phyloP scores from a whole-genome alignment of 1,139 yeast genomes.

The Blastobotrys elegans region DNA sequence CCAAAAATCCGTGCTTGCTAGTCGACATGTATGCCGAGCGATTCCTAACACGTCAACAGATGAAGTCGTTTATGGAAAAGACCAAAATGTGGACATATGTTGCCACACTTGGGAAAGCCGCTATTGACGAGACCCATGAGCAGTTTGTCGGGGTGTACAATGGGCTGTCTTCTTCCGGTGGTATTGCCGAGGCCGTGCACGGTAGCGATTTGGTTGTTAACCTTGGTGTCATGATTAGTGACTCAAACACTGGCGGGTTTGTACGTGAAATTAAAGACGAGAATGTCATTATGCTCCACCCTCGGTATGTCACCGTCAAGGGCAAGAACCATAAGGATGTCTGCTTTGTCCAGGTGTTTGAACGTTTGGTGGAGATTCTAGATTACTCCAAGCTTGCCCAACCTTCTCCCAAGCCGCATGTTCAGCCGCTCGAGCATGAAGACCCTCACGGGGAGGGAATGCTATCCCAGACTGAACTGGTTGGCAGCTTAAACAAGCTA shows the following conservation, averaged over 20 bases:
- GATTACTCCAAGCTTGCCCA: conserved; percentile 34
- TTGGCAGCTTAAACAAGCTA: conserved; percentile 30
- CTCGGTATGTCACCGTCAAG: conserved; percentile 45
- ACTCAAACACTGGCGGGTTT: conserved; percentile 42
- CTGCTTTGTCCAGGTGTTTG: conserved; percentile 46
- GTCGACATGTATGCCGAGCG: conserved; percentile 64
- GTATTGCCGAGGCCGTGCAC: conserved; percentile 38
- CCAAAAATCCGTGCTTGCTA: conserved; percentile 56
- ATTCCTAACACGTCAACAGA: conserved; percentile 40
- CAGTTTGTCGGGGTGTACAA: conserved; percentile 62
- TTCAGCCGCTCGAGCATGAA: conserved; percentile 15
- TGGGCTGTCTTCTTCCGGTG: conserved; percentile 46
- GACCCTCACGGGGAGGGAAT: conserved; percentile 21
- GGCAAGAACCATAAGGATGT: conserved; percentile 33
- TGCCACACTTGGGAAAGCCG: conserved; percentile 49
- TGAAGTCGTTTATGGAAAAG: conserved; percentile 44
- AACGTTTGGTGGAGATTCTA: conserved; percentile 36
- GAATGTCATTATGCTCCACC: conserved; percentile 38
- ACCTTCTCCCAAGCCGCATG: conserved; percentile 21
- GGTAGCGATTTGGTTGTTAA: conserved; percentile 36
- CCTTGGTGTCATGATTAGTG: conserved; percentile 40
- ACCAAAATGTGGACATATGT: conserved; percentile 45
- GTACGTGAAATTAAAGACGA: conserved; percentile 36
- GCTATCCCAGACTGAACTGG: conserved; percentile 38
- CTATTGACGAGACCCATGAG: conserved; percentile 56